A percentile compares a stretch with the other conserved stretches of the same genome.
These are phyloP conservation scores for Capronia coronata DNA, from an alignment of 2,329 filamentous ascomycete species.

Conservation along the genomic window DNA sequence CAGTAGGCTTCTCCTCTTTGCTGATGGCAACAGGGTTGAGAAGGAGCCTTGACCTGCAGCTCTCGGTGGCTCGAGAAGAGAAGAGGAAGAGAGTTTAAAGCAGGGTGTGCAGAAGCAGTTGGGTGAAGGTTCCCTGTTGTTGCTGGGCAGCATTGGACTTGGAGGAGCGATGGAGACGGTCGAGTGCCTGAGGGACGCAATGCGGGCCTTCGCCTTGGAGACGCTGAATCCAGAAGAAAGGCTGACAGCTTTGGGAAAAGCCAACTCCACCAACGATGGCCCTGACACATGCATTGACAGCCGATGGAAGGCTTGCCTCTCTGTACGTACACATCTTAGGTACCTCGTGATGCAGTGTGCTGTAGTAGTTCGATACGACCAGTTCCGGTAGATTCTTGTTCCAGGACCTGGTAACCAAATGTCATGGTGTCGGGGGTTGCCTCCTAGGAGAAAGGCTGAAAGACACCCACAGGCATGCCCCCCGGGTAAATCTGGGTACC, in stretches of 20 bases:
- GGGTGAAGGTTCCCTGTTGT: constrained; percentile 20
- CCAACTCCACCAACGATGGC: constrained; percentile 1
- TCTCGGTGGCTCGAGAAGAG: constrained; percentile 20
- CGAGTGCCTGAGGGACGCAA: constrained; percentile 1
- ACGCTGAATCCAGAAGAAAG: constrained; percentile 11
- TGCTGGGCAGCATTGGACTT: constrained; percentile 25
- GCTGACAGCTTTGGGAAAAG: constrained; percentile 5
- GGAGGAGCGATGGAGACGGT: constrained; percentile 12
- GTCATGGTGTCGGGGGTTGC: neutral
- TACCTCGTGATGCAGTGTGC: too few relatives aligned
- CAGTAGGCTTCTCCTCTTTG: constrained; percentile 9
- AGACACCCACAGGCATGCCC: neutral
- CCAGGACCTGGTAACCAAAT: neutral
- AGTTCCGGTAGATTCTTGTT: neutral
- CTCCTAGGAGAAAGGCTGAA: neutral
- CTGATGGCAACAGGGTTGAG: constrained; percentile 16
- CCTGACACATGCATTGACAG: constrained; percentile 6
- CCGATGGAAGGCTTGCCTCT: neutral
- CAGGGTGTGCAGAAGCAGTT: constrained; percentile 14
- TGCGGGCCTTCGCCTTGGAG: constrained; percentile 5
- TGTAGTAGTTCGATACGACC: too few relatives aligned
- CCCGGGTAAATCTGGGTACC: neutral
- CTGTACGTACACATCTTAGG: neutral
- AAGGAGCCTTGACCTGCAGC: constrained; percentile 23
- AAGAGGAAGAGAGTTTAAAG: constrained; percentile 23